A percentile compares a stretch with the other conserved stretches of the same genome.
Evolutionary conservation across 2,329 filamentous ascomycete genomes (phyloP).

Genomic region (Leptographium lundbergii): DNA sequence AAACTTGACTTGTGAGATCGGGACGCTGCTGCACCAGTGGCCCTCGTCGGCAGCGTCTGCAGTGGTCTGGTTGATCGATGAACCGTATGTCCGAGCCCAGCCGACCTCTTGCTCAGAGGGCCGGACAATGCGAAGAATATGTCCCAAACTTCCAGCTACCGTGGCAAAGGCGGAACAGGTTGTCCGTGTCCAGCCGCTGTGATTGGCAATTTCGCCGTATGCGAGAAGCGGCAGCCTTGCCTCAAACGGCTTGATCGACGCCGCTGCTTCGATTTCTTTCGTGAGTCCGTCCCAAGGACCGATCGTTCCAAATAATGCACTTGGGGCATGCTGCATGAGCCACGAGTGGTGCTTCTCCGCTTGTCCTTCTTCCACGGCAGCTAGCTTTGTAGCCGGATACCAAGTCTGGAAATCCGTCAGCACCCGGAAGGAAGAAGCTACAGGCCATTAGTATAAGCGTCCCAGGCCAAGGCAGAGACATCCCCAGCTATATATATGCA

Average conservation of each 20-base stretch:
- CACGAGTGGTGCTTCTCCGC: slow-evolving; percentile 29
- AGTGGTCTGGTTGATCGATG: slow-evolving; percentile 33
- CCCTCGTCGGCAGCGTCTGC: slow-evolving; percentile 29
- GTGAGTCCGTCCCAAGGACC: slow-evolving; percentile 19
- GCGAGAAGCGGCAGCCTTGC: slow-evolving; percentile 30
- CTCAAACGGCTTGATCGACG: slow-evolving; percentile 5
- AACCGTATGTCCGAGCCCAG: slow-evolving; percentile 36
- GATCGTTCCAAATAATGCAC: slow-evolving; percentile 28
- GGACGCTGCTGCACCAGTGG: slow-evolving; percentile 40
- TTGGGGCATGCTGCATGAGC: slow-evolving; percentile 38
- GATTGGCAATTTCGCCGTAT: slow-evolving; percentile 39
- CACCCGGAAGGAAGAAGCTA: slow-evolving; percentile 14
- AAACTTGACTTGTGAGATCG: slow-evolving; percentile 40
- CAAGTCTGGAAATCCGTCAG: slow-evolving; percentile 16
- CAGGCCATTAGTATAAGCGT: background rate
- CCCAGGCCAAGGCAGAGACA: background rate
- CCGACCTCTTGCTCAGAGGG: slow-evolving; percentile 37
- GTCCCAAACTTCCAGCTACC: slow-evolving; percentile 43
- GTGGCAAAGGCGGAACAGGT: slow-evolving; percentile 29
- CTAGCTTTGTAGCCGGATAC: slow-evolving; percentile 13
- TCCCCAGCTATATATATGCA: too few relatives aligned
- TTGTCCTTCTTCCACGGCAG: background rate
- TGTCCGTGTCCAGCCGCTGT: slow-evolving; percentile 14
- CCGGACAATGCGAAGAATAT: slow-evolving; percentile 42
- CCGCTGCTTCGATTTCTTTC: slow-evolving; percentile 20